Evolutionary conservation across 2,329 filamentous ascomycete species (phyloP), one percentile per base, ranked within the genome.

Genomic region (Ambrosiella xylebori): DNA sequence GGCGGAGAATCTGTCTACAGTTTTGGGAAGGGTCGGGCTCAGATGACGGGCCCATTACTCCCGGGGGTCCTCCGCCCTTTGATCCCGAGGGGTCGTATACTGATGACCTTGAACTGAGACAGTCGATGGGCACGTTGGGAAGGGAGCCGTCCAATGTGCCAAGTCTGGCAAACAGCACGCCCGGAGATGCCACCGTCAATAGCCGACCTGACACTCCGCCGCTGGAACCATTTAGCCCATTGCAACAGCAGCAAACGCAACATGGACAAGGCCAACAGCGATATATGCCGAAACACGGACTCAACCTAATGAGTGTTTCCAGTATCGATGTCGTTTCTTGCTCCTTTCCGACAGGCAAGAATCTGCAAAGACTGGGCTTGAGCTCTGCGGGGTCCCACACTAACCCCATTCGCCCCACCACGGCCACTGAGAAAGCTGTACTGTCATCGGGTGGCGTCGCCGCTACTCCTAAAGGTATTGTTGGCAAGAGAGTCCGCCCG

Each of bases 1-100:
- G 93, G 93, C 84, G 90, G 68, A 80, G 90, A 56, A 87, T 93
- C 17, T 97, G 90, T 67, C 83, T 86, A 0, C 73, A 90, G 58
- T 95, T 90, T 67, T 98, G 93, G 91, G 87, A 95, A 62, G 83
- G 83, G 40, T 76, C 84, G 61, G 72, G 75, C 1, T 45, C 15
- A 12, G 74, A 81, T 2, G 81, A 87, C 35, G 75, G 79, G 15
- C 80, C 85, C 12, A 85, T 95, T 54, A 68, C 77, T 0, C 88
- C 89, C 3, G 89, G 90, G 44, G 88, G 85, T n/a, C 76, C 83
- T 59, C 76, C 27, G 84, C 71, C 67, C 15, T 27, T 57, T 13
- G 55, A 59, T 35, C 54, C 58, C 17, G 4, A 11, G 7, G 37
- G 41, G 11, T 56, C 35, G 45, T 44, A 57, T 2, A 44, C 13